These are phyloP conservation scores for Sanghuangporus sanghuang DNA, from an alignment of 1,284 basidiomycete species.

Conservation along the genomic window DNA sequence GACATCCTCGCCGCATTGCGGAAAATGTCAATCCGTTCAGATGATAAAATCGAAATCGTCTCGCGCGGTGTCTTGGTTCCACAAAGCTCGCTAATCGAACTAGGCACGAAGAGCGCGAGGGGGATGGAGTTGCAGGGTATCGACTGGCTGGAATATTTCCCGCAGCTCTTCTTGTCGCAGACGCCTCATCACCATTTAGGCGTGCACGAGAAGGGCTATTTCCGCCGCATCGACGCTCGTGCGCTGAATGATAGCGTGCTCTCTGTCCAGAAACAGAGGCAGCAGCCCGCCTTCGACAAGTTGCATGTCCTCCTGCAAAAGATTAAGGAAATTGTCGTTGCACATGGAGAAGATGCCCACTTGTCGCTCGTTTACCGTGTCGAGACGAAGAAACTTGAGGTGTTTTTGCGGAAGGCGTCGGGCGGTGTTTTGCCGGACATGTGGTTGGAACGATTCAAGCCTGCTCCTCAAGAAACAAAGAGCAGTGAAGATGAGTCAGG, in stretches of 20 bases:
- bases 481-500: background rate
- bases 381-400: slow-evolving; percentile 1
- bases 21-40: slow-evolving; percentile 3
- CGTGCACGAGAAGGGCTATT: slow-evolving; percentile 29
- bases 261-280: background rate
- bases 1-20: slow-evolving; percentile 17
- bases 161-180: slow-evolving; percentile 38
- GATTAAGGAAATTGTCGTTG: slow-evolving; percentile 7
- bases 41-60: slow-evolving; percentile 17
- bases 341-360: background rate
- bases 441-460: slow-evolving; percentile 1
- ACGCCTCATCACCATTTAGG: slow-evolving; percentile 34
- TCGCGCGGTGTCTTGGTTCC: slow-evolving; percentile 25
- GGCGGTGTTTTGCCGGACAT: slow-evolving; percentile 2
- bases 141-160: slow-evolving; percentile 36
- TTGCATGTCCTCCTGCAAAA: slow-evolving; percentile 1
- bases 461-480: background rate
- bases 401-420: background rate
- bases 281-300: slow-evolving; percentile 6
- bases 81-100: slow-evolving; percentile 34
- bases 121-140: slow-evolving; percentile 16
- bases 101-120: slow-evolving; percentile 32
- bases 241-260: slow-evolving; percentile 4
- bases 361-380: slow-evolving; percentile 5
- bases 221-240: slow-evolving; percentile 26